These are phyloP conservation scores for Musa schizocarpa DNA, from an alignment of 176 grass and related monocot species.

Conservation along the genomic window DNA sequence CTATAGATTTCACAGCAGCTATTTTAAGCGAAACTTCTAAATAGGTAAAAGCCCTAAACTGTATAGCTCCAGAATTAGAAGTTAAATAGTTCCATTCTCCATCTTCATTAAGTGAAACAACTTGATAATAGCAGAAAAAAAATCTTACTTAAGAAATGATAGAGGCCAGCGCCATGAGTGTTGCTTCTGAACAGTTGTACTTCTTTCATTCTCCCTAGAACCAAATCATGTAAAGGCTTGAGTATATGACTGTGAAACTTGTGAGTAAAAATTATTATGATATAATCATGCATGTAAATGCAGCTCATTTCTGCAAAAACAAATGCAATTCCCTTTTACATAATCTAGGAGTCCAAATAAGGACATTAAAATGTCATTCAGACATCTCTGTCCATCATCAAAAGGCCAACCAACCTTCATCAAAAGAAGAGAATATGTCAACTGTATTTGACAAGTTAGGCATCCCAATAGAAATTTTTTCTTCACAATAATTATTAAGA, in stretches of 20 bases:
- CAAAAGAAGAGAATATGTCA: neutral
- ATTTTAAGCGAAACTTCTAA: neutral
- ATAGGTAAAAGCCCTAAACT: neutral
- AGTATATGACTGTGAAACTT: neutral
- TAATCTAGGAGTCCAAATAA: neutral
- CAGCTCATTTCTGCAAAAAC: neutral
- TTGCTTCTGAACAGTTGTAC: conserved; percentile 30
- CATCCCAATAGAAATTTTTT: too few species aligned
- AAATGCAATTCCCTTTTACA: neutral
- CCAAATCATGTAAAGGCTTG: conserved; percentile 4
- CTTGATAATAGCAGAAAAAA: conserved; percentile 12
- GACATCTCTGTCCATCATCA: neutral
- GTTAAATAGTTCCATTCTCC: conserved; percentile 14
- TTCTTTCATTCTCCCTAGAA: conserved; percentile 57
- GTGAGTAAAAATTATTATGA: neutral
- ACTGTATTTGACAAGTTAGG: too few species aligned
- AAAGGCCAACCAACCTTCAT: neutral
- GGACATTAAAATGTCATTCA: neutral
- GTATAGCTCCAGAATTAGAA: conserved; percentile 17
- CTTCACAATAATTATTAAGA: too few species aligned
- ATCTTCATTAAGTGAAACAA: conserved; percentile 10
- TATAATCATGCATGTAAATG: neutral
- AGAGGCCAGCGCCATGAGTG: conserved; percentile 66
- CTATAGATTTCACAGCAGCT: conserved; percentile 17
- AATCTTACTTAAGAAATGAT: conserved; percentile 92